Base-by-base conservation (phyloP, 176 grass and related monocot species). In the Musa acuminata region DNA sequence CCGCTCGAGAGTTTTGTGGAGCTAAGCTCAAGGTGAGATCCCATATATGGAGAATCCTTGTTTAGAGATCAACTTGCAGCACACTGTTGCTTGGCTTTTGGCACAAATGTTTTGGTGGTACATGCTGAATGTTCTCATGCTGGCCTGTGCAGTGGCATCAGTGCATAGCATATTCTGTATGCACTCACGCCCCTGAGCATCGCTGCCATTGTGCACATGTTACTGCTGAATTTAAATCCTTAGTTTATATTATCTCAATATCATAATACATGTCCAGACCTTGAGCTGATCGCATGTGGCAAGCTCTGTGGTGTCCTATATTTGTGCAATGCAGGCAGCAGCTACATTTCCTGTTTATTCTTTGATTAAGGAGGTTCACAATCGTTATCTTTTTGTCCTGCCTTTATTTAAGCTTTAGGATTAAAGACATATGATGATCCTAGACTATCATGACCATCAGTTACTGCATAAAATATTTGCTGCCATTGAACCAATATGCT, bases 1-100 rank as follows among this genome's bases (percentile, higher is more conserved):
- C 90, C 86, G 19, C 82, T 98, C 57, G 86, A 91, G 84, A 87
- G 82, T 75, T 98, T 98, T 69, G 81, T 75, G n/a, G 88, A 94
- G 77, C 62, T 98, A 51, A 86, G 84, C 75, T 85, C 90, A 64
- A 98, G 90, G 95, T 98, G 25, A 62, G 81, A 21, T 43, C 80
- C 73, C 51, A 67, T 49, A 24, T 10, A 8, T 21, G 2, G 9
- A 51, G 7, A 10, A 8, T 43, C 35, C 35, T 43, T 43, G 35
- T 43, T 43, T 43, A 43, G 35, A 43, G 35, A 43, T 43, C 35
- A 43, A 43, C 4, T 43, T 43, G 35, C 35, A 43, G 35, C 3
- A 43, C 35, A 43, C 35, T 43, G 35, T 43, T 43, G 35, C 35
- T 43, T 43, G 4, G 0, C 35, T 43, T 43, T 43, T 43, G 4